Base-by-base conservation (phyloP, 2,329 filamentous ascomycete species). In the Aspergillus novoparasiticus region DNA sequence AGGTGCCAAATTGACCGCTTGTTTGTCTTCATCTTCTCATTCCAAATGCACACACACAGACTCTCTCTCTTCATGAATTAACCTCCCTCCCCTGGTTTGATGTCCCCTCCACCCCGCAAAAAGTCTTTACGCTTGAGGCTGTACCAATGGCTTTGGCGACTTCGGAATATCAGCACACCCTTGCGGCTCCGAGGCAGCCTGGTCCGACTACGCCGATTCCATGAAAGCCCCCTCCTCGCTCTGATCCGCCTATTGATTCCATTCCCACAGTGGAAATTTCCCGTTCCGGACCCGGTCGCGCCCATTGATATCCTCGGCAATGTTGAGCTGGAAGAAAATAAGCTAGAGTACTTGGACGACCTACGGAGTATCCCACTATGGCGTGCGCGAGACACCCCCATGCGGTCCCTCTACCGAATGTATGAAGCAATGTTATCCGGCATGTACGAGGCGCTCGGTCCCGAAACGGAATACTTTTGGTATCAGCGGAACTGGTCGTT, bases 401-500 rank as follows among this genome's bases (percentile, higher is more conserved):
- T 74, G 4, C 72, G 73, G 32, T 70, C 71, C 19, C 57, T 73
- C 6, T 75, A 75, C 57, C 71, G 72, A 6, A 64, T 76, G 46
- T 73, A 74, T 54, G 72, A 75, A 45, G 60, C 66, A 12, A 58
- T 67, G 23, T 57, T 66, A 1, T 63, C 71, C 6, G 66, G 64
- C 12, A 61, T 64, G 14, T 72, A 71, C 46, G 63, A 61, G 56
- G 58, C 65, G 12, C 62, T 72, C 28, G 70, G 71, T 1, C 62
- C 46, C 12, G 70, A 73, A 53, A 66, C 61, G 12, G 71, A 73
- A 54, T 74, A 72, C 58, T 71, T 72, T 41, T 73, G 68, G 46
- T 68, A 59, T 36, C 69, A 68, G 60, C 45, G 60, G 51, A 12
- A 63, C 6, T 74, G 72, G 72, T 61, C 41, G 23, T 45, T 71